Conservation (phyloP, 2,329 filamentous ascomycete genomes). For the Ophidiomyces ophidiicola region DNA sequence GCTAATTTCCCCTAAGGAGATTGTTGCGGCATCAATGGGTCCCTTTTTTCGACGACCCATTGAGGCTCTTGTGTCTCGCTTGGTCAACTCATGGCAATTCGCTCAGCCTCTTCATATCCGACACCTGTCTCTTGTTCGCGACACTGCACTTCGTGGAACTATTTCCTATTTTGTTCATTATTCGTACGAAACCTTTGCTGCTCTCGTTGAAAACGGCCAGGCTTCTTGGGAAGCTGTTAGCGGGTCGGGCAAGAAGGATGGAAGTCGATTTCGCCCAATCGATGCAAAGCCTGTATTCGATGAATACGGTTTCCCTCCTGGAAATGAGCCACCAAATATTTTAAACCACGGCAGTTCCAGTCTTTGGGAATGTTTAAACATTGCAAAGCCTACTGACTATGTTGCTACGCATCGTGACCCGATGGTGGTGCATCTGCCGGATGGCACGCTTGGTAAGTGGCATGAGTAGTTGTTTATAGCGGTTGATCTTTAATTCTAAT, state of each 20-base stretch:
- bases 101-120: conserved; percentile 48
- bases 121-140: conserved; percentile 45
- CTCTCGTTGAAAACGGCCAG: conserved; percentile 40
- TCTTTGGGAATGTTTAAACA: conserved; percentile 31
- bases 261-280: conserved; percentile 20
- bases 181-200: conserved; percentile 40
- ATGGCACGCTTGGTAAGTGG: conserved; percentile 25
- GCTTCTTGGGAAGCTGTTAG: conserved; percentile 44
- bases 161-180: conserved; percentile 45
- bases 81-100: conserved; percentile 45
- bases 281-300: conserved; percentile 31
- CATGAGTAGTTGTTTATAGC: not conserved
- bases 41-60: conserved; percentile 43
- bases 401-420: conserved; percentile 26
- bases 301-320: conserved; percentile 37
- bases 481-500: conserved; percentile 6
- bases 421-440: conserved; percentile 19
- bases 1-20: conserved; percentile 21
- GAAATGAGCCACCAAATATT: conserved; percentile 25
- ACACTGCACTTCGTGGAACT: conserved; percentile 39
- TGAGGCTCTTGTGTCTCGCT: conserved; percentile 40
- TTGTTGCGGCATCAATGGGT: conserved; percentile 37
- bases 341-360: conserved; percentile 33
- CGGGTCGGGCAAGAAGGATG: conserved; percentile 21
- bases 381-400: conserved; percentile 26